Evolutionary conservation across 805 yeast genomes (phyloP).

Genomic region (Spathaspora hagerdaliae): DNA sequence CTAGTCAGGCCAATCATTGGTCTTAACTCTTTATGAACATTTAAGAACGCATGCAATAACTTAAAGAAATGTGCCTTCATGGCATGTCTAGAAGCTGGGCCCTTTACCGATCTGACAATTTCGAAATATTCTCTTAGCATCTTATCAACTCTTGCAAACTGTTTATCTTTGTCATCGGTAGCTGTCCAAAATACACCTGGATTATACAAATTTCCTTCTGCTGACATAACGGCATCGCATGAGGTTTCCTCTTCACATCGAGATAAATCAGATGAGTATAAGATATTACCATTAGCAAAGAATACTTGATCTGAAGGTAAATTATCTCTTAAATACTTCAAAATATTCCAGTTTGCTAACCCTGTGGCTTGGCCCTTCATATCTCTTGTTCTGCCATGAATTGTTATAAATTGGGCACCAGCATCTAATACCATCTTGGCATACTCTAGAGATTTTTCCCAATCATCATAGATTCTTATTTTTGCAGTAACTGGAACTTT

Average conservation of each 20-base stretch:
- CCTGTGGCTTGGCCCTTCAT: conserved; percentile 98
- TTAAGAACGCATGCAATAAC: conserved; percentile 74
- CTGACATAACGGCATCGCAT: conserved; percentile 95
- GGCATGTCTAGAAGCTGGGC: conserved; percentile 72
- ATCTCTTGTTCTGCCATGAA: conserved; percentile 94
- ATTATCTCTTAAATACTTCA: conserved; percentile 72
- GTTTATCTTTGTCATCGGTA: conserved; percentile 50
- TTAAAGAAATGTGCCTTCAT: conserved; percentile 94
- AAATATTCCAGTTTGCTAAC: conserved; percentile 85
- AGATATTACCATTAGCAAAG: conserved; percentile 91
- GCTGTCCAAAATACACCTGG: conserved; percentile 82
- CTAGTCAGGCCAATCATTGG: conserved; percentile 58
- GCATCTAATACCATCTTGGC: conserved; percentile 87
- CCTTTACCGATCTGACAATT: conserved; percentile 58
- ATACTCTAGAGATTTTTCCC: conserved; percentile 77
- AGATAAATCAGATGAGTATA: conserved; percentile 79
- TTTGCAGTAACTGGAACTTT: conserved; percentile 92
- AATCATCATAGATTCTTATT: conserved; percentile 82
- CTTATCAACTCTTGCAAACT: conserved; percentile 81
- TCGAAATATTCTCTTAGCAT: conserved; percentile 85
- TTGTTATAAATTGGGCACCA: conserved; percentile 93
- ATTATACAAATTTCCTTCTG: conserved; percentile 90
- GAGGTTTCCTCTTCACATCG: conserved; percentile 60
- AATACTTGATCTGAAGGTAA: conserved; percentile 78
- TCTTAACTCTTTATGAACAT: conserved; percentile 73